These are phyloP conservation scores for Endotrypanum monterogeii DNA, from an alignment of 208 protist species.

Conservation along the genomic window DNA sequence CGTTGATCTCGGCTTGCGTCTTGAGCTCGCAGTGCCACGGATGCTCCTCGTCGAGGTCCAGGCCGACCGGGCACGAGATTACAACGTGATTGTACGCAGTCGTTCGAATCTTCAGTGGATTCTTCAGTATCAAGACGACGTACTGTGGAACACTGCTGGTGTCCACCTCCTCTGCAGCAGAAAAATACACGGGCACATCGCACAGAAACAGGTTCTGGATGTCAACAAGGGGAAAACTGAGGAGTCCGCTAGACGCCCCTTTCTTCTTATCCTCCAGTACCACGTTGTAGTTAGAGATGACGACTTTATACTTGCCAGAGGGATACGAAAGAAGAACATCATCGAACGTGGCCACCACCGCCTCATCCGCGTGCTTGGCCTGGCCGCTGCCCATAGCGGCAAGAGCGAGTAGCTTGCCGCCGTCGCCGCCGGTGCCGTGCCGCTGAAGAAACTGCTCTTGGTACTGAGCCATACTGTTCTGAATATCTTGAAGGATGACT, in stretches of 20 bases:
- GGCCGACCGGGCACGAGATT: constrained; percentile 68
- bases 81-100: constrained; percentile 83
- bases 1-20: constrained; percentile 81
- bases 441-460: constrained; percentile 51
- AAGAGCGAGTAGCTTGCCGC: constrained; percentile 51
- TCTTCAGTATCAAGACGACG: constrained; percentile 79
- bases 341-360: constrained; percentile 75
- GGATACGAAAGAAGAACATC: constrained; percentile 81
- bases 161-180: constrained; percentile 27
- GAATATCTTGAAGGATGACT: constrained; percentile 60
- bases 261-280: constrained; percentile 83
- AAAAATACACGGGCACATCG: constrained; percentile 70
- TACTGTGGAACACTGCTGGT: constrained; percentile 60
- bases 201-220: constrained; percentile 82
- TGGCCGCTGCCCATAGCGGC: constrained; percentile 53
- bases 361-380: constrained; percentile 54
- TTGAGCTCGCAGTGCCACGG: constrained; percentile 77
- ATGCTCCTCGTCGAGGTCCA: constrained; percentile 67
- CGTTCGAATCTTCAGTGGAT: constrained; percentile 69
- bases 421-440: constrained; percentile 39
- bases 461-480: constrained; percentile 58
- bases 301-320: constrained; percentile 79
- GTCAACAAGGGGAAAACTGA: constrained; percentile 63
- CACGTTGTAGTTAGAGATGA: constrained; percentile 80
- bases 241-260: constrained; percentile 36